Conservation (phyloP, 805 yeast species). For the Sugiyamaella floridensis region DNA sequence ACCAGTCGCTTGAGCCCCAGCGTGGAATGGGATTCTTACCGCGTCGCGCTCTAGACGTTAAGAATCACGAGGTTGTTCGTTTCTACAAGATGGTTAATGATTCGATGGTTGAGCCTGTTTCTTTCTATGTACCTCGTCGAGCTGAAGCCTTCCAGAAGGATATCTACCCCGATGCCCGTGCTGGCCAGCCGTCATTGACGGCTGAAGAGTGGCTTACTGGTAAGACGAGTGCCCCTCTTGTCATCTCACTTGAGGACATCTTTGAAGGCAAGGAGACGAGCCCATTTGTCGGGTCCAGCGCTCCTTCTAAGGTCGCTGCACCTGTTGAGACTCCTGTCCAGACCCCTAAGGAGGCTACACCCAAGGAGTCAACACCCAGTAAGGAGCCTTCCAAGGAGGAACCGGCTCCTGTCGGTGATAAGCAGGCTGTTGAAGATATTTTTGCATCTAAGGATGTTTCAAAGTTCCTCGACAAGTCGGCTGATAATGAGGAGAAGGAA, state of each 20-base stretch:
- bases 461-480: constrained; percentile 43
- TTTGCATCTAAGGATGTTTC: constrained; percentile 43
- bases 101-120: constrained; percentile 76
- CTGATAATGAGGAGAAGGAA: constrained; percentile 31
- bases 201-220: constrained; percentile 80
- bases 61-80: constrained; percentile 77
- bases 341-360: constrained; percentile 5
- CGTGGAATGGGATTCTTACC: constrained; percentile 93
- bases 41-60: constrained; percentile 66
- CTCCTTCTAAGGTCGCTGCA: constrained; percentile 1
- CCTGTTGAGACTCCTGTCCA: neutral
- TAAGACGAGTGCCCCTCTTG: constrained; percentile 68
- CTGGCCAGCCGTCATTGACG: constrained; percentile 66
- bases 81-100: constrained; percentile 87
- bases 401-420: neutral
- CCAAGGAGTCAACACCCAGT: constrained; percentile 23
- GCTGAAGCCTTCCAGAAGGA: constrained; percentile 89
- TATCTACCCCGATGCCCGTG: constrained; percentile 86
- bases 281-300: constrained; percentile 20
- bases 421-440: constrained; percentile 42
- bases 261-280: constrained; percentile 66
- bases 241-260: constrained; percentile 66
- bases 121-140: constrained; percentile 90
- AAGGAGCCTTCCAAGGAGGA: constrained; percentile 32
- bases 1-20: constrained; percentile 83